Base-by-base conservation (phyloP, 331 rosid species). In the Rosa hybrid region DNA sequence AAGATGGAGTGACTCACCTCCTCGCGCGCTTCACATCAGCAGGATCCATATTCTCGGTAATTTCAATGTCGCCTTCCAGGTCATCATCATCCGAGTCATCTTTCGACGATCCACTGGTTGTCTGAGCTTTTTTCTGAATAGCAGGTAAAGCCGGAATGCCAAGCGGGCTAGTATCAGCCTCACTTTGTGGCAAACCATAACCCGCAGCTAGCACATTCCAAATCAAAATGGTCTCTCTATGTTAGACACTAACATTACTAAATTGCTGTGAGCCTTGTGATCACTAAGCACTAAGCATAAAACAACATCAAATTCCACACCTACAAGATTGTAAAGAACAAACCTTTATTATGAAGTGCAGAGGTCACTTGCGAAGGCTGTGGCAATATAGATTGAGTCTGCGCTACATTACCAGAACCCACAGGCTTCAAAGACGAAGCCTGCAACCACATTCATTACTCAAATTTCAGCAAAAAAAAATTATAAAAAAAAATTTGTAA, bases 1-100 rank as follows among this genome's bases (percentile, higher is more conserved):
- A 23, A 25, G 13, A 14, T 14, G 7, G 38, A 65, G 16, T 0
- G 74, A 20, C 46, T 67, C 82, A 89, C 92, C 92, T 89, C 79
- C 92, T 84, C 25, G 90, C 90, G 8, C 92, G 92, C 74, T 87
- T 89, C 38, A 76, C 84, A 86, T 84, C 87, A 7, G 90, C 68
- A 64, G 89, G 92, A 86, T 75, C 90, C 89, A 81, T 81, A 71
- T 86, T 81, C 68, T 83, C 91, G 5, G 75, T 75, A 74, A 71
- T 89, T 72, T 89, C 92, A 69, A 84, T 70, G 75, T 89, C 92
- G 41, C 87, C 90, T 23, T 89, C 92, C 64, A 86, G 85, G 1
- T 89, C 92, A 83, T 89, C 92, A 76, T 89, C 90, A 60, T 89
- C 92, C 0, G 92, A 89, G 41, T 89, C 90, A 13, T 89, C 92